Conservation (phyloP, 176 grass and related monocot species). For the Oryza coarctata region DNA sequence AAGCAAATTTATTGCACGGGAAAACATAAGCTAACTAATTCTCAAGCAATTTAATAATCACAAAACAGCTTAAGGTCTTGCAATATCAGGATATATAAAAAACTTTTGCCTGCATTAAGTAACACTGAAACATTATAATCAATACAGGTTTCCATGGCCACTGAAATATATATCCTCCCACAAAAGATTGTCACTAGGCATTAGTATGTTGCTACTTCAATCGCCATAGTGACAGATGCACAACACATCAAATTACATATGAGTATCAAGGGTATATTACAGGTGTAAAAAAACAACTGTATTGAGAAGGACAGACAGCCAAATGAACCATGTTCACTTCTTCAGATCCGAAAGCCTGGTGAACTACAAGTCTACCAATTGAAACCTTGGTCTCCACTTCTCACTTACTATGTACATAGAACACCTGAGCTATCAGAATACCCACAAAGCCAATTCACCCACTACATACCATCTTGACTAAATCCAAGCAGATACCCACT, state of each 20-base stretch:
- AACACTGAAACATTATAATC: not conserved
- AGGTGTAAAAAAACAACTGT: not conserved
- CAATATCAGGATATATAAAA: not conserved
- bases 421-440: constrained; percentile 28
- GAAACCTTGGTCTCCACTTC: not conserved
- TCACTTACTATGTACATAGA: constrained; percentile 38
- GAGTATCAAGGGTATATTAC: not conserved
- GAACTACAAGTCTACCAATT: constrained; percentile 1
- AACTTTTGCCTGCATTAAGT: not conserved
- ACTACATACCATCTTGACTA: constrained; percentile 28
- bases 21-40: not conserved
- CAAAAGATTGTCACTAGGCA: not conserved
- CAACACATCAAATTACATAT: not conserved
- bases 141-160: not conserved
- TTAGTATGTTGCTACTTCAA: not conserved
- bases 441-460: constrained; percentile 14
- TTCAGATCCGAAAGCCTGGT: constrained; percentile 8
- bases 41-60: not conserved
- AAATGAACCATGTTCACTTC: not conserved
- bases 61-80: no score
- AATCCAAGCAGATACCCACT: constrained; percentile 4
- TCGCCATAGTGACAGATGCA: not conserved
- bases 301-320: not conserved
- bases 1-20: not conserved
- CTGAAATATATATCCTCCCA: not conserved